Evolutionary conservation across 305 asterid species (phyloP).

Genomic region (Fraxinus sp.): DNA sequence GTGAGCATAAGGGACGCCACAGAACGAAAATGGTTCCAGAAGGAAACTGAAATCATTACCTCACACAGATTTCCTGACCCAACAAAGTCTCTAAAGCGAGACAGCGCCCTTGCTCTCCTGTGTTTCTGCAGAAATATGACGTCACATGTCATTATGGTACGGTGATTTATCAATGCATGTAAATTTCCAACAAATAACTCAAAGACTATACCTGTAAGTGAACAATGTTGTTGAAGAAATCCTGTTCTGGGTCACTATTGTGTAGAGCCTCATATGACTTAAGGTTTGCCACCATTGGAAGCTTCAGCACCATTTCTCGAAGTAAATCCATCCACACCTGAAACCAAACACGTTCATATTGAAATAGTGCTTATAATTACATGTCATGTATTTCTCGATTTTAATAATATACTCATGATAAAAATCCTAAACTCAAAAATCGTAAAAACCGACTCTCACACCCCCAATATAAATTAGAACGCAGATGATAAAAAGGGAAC

Average conservation of each 20-base stretch:
- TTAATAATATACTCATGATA: not conserved
- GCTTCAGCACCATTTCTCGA: conserved; percentile 81
- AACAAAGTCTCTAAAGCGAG: conserved; percentile 56
- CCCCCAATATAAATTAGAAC: not conserved
- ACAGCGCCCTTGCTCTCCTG: conserved; percentile 84
- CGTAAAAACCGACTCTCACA: not conserved
- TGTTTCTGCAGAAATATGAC: conserved; percentile 63
- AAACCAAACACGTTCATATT: conserved; percentile 24
- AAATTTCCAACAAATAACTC: not conserved
- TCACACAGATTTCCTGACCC: conserved; percentile 53
- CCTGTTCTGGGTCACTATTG: conserved; percentile 85
- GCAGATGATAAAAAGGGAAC: not conserved
- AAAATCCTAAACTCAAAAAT: not conserved
- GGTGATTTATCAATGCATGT: conserved; percentile 7
- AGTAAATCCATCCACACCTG: conserved; percentile 94
- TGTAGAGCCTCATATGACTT: conserved; percentile 59
- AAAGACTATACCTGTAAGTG: conserved; percentile 74
- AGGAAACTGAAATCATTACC: conserved; percentile 46
- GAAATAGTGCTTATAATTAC: conserved; percentile 10
- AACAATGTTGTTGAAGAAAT: conserved; percentile 74
- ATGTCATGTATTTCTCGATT: not conserved
- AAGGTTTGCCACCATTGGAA: conserved; percentile 65
- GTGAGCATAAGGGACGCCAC: conserved; percentile 23
- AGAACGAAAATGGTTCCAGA: conserved; percentile 6
- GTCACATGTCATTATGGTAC: conserved; percentile 12